A percentile compares a stretch with the other conserved stretches of the same genome.
Evolutionary conservation across 2,329 filamentous ascomycete species (phyloP).

Genomic region (Colletotrichum tabaci): DNA sequence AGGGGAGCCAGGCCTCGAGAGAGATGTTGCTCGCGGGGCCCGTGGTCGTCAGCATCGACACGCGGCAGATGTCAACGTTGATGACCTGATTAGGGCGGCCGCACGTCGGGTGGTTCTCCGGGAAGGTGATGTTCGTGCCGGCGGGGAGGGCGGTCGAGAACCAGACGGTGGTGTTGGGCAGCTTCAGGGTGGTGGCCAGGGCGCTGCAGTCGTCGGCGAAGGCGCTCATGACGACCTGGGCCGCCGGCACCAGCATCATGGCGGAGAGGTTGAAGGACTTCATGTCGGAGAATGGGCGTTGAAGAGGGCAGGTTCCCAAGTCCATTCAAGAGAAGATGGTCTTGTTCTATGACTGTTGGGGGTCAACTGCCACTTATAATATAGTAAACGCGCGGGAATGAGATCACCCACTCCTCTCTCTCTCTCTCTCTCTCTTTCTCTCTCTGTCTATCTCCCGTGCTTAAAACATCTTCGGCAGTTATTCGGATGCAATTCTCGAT

Average conservation of each 20-base stretch:
- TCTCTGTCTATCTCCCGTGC: too few relatives aligned
- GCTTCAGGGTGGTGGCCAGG: conserved; percentile 48
- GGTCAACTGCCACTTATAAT: not conserved
- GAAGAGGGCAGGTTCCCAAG: conserved; percentile 12
- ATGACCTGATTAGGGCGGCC: conserved; percentile 43
- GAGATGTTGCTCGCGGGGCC: conserved; percentile 61
- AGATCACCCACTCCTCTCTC: not conserved
- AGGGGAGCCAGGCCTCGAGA: conserved; percentile 63
- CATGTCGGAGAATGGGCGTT: conserved; percentile 27
- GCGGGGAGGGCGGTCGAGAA: conserved; percentile 55
- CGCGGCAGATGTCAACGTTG: conserved; percentile 48
- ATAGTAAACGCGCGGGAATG: not conserved
- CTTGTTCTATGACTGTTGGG: not conserved
- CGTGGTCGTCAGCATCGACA: conserved; percentile 50
- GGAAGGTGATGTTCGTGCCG: conserved; percentile 56
- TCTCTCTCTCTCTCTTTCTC: too few relatives aligned
- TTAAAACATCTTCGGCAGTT: not conserved
- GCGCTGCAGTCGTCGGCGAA: conserved; percentile 43
- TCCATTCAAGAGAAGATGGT: conserved; percentile 9
- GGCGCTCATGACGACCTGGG: conserved; percentile 32
- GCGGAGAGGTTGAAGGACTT: conserved; percentile 35
- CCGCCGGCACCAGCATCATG: conserved; percentile 38
- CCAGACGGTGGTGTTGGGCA: conserved; percentile 50
- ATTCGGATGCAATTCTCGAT: conserved; percentile 1
- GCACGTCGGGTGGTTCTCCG: conserved; percentile 58